Evolutionary conservation across 1,284 basidiomycete species (phyloP), one percentile per base, ranked within the genome.

Genomic region (Blastosporella zonata): DNA sequence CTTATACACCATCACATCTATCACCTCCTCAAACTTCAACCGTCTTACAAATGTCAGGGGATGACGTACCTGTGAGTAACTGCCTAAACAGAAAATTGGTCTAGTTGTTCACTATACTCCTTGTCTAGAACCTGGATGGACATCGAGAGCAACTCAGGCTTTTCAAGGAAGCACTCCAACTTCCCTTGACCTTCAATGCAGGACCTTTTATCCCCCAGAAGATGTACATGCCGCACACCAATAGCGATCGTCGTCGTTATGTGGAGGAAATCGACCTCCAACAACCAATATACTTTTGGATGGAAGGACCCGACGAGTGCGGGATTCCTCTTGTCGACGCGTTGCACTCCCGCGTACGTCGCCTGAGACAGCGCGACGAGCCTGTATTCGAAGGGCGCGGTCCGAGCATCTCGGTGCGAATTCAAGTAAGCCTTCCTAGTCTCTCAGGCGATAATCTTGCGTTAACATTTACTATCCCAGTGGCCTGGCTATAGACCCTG

Each of bases 401-500:
- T 2, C 87, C 87, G 2, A 87, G 85, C 37, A 83, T 89, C 21
- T 87, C 85, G 1, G 83, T 89, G 47, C 77, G 86, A 22, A 69
- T 89, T 15, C 82, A 84, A 71, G 86, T 82, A 59, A 53, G 66
- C 43, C 27, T 41, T 44, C 33, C 36, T 45, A 45, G 18, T 50
- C 13, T 44, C 13, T 21, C 18, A 47, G 40, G 28, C 35, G 9
- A 21, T 47, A 35, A 56, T 46, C 21, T 54, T 55, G 27, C 49
- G 45, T 48, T 43, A 48, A 43, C 27, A 29, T 43, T 23, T 49
- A 34, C 40, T 53, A 43, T 38, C 41, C 7, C 53, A 88, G 85
- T 89, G 87, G 86, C 84, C 84, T 5, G 84, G 86, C 0, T 88
- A 87, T 56, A 68, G 77, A n/a, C 71, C 78, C 34, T 89, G 84